These are phyloP conservation scores for Apiospora malaysiana DNA, from an alignment of 2,329 filamentous ascomycete genomes.

Conservation along the genomic window DNA sequence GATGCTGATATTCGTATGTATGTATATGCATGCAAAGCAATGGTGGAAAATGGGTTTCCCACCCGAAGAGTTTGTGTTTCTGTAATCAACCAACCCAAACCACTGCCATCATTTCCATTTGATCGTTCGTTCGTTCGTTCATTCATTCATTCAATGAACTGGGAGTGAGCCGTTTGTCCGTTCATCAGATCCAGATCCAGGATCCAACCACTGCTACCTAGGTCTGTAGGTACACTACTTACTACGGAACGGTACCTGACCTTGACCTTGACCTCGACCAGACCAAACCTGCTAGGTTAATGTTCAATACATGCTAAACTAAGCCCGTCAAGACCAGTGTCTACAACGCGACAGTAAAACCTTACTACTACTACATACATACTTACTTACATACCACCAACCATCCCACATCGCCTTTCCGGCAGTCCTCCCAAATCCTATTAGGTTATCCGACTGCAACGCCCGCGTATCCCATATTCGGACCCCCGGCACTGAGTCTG, in stretches of 20 bases:
- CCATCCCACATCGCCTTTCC: conserved; percentile 12
- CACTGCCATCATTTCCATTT: background rate
- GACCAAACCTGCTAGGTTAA: background rate
- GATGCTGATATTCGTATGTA: background rate
- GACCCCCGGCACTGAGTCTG: conserved; percentile 16
- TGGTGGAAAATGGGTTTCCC: conserved; percentile 13
- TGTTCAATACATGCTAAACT: background rate
- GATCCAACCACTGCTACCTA: background rate
- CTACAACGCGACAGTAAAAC: conserved; percentile 19
- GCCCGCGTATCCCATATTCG: background rate
- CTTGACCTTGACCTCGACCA: no score
- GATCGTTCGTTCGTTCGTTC: no score
- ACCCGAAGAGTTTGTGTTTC: background rate
- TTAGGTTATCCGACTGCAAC: conserved; percentile 17
- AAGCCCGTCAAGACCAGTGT: background rate
- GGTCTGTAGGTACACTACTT: no score
- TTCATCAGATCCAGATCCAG: background rate
- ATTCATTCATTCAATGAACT: background rate
- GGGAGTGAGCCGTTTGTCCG: background rate
- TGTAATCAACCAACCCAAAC: background rate
- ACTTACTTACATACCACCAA: conserved; percentile 3
- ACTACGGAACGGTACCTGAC: background rate
- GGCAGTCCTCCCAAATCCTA: conserved; percentile 5
- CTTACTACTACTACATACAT: conserved; percentile 1
- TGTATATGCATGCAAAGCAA: background rate